Evolutionary conservation across 306 rosid genomes (phyloP).

Genomic region (Vigna nakashimae): DNA sequence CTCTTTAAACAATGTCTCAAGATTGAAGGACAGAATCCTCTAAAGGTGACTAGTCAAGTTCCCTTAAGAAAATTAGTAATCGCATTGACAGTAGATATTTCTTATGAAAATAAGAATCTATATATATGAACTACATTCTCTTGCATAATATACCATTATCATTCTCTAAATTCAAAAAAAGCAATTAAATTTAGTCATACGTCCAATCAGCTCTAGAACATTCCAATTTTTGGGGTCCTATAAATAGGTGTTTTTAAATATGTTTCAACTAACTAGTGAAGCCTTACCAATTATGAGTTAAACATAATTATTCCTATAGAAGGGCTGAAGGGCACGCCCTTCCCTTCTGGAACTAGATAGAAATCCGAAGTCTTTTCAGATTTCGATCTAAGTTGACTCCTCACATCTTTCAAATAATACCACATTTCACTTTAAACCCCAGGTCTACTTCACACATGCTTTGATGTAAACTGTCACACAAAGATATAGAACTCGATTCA

Average conservation of each 20-base stretch:
- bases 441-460: neutral
- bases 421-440: conserved; percentile 8
- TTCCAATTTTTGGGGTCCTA: neutral
- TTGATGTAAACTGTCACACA: conserved; percentile 1
- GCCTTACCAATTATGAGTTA: neutral
- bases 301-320: neutral
- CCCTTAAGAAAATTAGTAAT: too few relatives aligned
- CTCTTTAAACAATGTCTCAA: too few relatives aligned
- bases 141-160: neutral
- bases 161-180: neutral
- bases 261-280: conserved; percentile 5
- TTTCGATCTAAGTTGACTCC: neutral
- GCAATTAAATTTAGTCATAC: neutral
- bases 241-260: neutral
- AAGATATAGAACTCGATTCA: conserved; percentile 18
- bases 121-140: neutral
- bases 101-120: neutral
- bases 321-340: neutral
- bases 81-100: too few relatives aligned
- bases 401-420: conserved; percentile 5
- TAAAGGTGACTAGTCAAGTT: too few relatives aligned
- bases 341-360: conserved; percentile 22
- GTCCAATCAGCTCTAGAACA: neutral
- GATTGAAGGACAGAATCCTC: too few relatives aligned
- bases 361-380: conserved; percentile 23